Evolutionary conservation across 768 basidiomycete genomes (phyloP).

Genomic region (Pholiota microspora): DNA sequence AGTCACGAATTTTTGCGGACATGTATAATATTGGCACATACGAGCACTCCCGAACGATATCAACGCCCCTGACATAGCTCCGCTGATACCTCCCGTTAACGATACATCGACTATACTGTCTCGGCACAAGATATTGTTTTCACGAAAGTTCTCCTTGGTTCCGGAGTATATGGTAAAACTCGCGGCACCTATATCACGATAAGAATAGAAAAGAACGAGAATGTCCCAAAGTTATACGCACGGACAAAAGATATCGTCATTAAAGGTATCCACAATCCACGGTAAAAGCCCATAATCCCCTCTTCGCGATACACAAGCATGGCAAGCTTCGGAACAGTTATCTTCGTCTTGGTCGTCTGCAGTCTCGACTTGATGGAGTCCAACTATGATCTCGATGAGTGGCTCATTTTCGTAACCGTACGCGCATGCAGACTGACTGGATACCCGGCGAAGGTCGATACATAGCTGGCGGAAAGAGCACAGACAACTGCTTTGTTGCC

Average conservation of each 20-base stretch:
- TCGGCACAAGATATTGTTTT: slow-evolving; percentile 55
- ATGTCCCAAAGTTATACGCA: slow-evolving; percentile 20
- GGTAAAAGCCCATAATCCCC: slow-evolving; percentile 87
- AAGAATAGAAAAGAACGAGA: slow-evolving; percentile 8
- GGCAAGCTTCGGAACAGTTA: slow-evolving; percentile 73
- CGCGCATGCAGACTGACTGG: slow-evolving; percentile 44
- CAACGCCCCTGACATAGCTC: slow-evolving; percentile 84
- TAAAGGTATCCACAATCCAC: slow-evolving; percentile 89
- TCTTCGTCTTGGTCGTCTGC: slow-evolving; percentile 76
- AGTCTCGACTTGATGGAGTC: slow-evolving; percentile 94
- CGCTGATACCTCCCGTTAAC: slow-evolving; percentile 76
- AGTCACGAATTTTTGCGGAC: slow-evolving; percentile 3
- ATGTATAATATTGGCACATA: slow-evolving; percentile 40
- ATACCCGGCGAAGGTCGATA: slow-evolving; percentile 91
- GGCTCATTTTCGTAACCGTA: slow-evolving; percentile 21
- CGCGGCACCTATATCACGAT: slow-evolving; percentile 60
- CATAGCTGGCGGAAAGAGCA: slow-evolving; percentile 87
- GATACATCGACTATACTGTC: slow-evolving; percentile 68
- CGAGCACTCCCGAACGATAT: slow-evolving; percentile 90
- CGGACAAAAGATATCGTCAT: slow-evolving; percentile 96
- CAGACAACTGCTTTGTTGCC: slow-evolving; percentile 87
- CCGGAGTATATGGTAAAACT: slow-evolving; percentile 89
- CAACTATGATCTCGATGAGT: slow-evolving; percentile 43
- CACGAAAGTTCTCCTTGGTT: slow-evolving; percentile 72
- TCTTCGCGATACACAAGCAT: slow-evolving; percentile 77